A percentile compares a stretch with the other conserved stretches of the same genome.
phyloP scores from a whole-genome alignment of 2,329 filamentous ascomycete species.

The Chrysoporthe cubensis region DNA sequence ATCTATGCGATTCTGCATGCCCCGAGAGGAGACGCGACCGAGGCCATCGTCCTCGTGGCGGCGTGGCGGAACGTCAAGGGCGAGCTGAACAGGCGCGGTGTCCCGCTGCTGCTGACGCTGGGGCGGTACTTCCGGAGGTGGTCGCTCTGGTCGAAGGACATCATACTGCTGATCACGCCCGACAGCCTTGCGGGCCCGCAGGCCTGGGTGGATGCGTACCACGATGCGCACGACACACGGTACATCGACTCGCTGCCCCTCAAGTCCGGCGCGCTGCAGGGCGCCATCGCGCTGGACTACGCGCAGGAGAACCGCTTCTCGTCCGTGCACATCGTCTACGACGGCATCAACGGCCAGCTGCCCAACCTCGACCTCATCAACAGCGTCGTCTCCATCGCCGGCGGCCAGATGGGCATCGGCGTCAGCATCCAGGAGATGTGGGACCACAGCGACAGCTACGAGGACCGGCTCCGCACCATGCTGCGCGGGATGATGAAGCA shows the following conservation, averaged over 20 bases:
- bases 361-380: constrained; percentile 97
- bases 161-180: constrained; percentile 86
- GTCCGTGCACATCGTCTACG: constrained; percentile 88
- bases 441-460: constrained; percentile 76
- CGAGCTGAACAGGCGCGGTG: constrained; percentile 81
- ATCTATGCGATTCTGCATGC: constrained; percentile 92
- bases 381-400: constrained; percentile 84
- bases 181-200: constrained; percentile 91
- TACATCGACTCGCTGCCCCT: constrained; percentile 77
- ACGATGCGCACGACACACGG: constrained; percentile 78
- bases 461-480: constrained; percentile 83
- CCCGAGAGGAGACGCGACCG: constrained; percentile 92
- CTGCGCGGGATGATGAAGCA: constrained; percentile 91
- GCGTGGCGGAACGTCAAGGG: constrained; percentile 84
- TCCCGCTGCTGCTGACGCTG: constrained; percentile 83
- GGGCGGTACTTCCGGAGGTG: constrained; percentile 95
- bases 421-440: constrained; percentile 86
- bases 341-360: constrained; percentile 92
- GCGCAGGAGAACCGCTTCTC: constrained; percentile 84
- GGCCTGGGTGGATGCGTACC: constrained; percentile 97
- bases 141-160: constrained; percentile 99
- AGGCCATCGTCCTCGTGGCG: constrained; percentile 91
- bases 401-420: constrained; percentile 88
- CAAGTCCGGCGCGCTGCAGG: constrained; percentile 92
- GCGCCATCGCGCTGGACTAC: constrained; percentile 91